These are phyloP conservation scores for Irineochytrium annulatum DNA, from an alignment of 192 early-diverging fungal species.

Conservation along the genomic window DNA sequence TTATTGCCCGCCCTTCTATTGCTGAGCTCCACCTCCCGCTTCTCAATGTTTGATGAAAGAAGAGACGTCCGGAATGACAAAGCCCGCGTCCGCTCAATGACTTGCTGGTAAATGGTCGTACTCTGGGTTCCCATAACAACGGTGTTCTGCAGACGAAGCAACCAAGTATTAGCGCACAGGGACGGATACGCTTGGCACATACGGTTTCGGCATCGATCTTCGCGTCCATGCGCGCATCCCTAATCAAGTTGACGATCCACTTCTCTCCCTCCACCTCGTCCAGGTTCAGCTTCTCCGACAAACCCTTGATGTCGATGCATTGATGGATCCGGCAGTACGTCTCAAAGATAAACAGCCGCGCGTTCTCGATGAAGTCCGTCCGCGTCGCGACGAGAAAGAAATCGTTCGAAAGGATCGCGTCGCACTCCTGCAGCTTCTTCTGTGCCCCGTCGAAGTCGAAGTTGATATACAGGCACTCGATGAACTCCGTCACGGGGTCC, in stretches of 20 bases:
- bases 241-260: slow-evolving; percentile 97
- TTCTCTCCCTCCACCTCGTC: slow-evolving; percentile 88
- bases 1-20: slow-evolving; percentile 26
- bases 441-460: slow-evolving; percentile 95
- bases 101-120: slow-evolving; percentile 87
- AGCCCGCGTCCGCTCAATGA: slow-evolving; percentile 91
- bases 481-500: slow-evolving; percentile 92
- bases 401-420: slow-evolving; percentile 80
- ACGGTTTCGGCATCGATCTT: slow-evolving; percentile 90
- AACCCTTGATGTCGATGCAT: slow-evolving; percentile 85
- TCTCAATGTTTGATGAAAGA: slow-evolving; percentile 82
- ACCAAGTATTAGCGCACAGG: too few species aligned
- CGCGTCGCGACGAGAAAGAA: slow-evolving; percentile 86
- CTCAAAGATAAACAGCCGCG: slow-evolving; percentile 89
- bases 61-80: slow-evolving; percentile 89
- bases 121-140: slow-evolving; percentile 88
- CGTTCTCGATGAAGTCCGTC: slow-evolving; percentile 93
- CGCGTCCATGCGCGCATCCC: slow-evolving; percentile 92
- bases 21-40: slow-evolving; percentile 64
- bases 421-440: slow-evolving; percentile 80
- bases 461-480: slow-evolving; percentile 85
- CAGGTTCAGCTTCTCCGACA: slow-evolving; percentile 82
- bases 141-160: slow-evolving; percentile 67
- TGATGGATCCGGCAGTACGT: slow-evolving; percentile 97
- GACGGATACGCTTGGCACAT: too few species aligned